These are phyloP conservation scores for Colletotrichum truncatum DNA, from an alignment of 2,329 filamentous ascomycete genomes.

Conservation along the genomic window DNA sequence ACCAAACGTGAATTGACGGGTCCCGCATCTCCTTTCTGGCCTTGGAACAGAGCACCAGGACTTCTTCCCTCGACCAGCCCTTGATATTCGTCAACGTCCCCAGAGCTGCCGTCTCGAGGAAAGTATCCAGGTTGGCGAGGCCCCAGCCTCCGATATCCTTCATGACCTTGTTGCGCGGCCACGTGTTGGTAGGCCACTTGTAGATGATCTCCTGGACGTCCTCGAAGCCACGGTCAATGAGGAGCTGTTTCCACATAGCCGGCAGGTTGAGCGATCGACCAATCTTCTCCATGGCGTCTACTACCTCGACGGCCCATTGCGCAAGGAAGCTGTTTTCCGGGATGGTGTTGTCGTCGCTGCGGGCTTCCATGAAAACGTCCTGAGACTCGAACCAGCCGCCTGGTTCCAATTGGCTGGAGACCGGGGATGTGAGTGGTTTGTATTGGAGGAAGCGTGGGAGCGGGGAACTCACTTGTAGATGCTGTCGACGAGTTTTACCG, in stretches of 20 bases:
- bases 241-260: constrained; percentile 35
- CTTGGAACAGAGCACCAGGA: constrained; percentile 33
- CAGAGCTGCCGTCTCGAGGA: constrained; percentile 45
- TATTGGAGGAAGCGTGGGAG: not conserved
- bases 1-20: constrained; percentile 38
- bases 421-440: no score
- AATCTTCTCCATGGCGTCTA: constrained; percentile 41
- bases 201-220: constrained; percentile 41
- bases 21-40: constrained; percentile 37
- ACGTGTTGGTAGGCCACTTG: constrained; percentile 47
- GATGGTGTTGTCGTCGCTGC: constrained; percentile 43
- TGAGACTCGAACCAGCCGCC: constrained; percentile 45
- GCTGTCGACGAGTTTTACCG: constrained; percentile 35
- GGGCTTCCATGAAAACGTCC: constrained; percentile 37
- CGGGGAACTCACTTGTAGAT: constrained; percentile 32
- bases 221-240: constrained; percentile 44
- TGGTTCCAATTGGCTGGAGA: constrained; percentile 39
- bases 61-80: constrained; percentile 45
- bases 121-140: constrained; percentile 40
- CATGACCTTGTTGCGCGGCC: constrained; percentile 44
- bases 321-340: constrained; percentile 39
- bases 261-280: constrained; percentile 40
- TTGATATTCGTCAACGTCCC: constrained; percentile 47
- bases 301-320: constrained; percentile 42
- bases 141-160: constrained; percentile 46